Evolutionary conservation across 345 rosid species (phyloP).

Genomic region (Adansonia digitata): DNA sequence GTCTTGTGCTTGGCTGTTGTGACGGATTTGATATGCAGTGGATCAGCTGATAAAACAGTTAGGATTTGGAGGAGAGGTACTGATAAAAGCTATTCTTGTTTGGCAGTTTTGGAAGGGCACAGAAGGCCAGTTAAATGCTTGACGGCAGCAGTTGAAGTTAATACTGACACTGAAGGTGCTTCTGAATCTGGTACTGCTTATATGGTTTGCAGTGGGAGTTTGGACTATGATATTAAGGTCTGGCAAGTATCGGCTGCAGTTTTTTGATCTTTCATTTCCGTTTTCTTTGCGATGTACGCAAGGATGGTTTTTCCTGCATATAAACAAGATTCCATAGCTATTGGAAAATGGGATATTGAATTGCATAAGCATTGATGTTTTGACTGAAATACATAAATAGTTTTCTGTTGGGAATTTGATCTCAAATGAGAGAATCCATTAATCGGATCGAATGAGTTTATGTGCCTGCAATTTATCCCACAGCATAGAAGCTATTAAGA

Average conservation of each 20-base stretch:
- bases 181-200: conserved; percentile 23
- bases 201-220: conserved; percentile 61
- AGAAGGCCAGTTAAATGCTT: conserved; percentile 60
- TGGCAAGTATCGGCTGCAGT: conserved; percentile 33
- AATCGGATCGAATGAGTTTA: neutral
- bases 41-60: conserved; percentile 48
- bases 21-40: conserved; percentile 54
- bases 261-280: neutral
- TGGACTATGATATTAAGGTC: conserved; percentile 56
- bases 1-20: conserved; percentile 56
- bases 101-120: conserved; percentile 63
- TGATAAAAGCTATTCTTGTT: conserved; percentile 38
- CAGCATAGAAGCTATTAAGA: neutral
- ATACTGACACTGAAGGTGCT: conserved; percentile 5
- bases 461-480: neutral
- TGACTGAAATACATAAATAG: neutral
- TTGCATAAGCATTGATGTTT: neutral
- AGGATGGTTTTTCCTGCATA: neutral
- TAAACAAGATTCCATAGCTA: neutral
- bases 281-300: neutral
- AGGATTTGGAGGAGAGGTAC: conserved; percentile 21
- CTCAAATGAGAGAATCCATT: neutral
- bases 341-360: neutral
- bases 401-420: neutral
- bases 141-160: conserved; percentile 23